Base-by-base conservation (phyloP, 2,329 filamentous ascomycete genomes). In the Arthrinium phaeospermum region DNA sequence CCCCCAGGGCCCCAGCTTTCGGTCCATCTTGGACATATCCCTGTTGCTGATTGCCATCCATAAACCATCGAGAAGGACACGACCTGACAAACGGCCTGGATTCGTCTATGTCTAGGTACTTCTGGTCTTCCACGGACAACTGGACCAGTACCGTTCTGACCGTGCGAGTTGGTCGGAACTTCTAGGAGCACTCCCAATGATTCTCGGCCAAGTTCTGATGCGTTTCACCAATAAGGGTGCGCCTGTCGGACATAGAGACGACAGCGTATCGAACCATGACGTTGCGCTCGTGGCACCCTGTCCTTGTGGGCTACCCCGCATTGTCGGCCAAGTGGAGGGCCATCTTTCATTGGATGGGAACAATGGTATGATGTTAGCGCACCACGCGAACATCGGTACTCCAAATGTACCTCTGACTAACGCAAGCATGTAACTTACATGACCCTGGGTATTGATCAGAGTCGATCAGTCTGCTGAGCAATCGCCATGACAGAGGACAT, bases 321-420 rank as follows among this genome's bases (percentile, higher is more conserved):
- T 64, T 64, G 57, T 64, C 57, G 57, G 57, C 57, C 57, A 64
- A 41, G 57, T 64, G 57, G 57, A 64, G 30, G 57, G 57, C n/a
- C 19, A 10, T 4, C 34, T n/a, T 64, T 41, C 22, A 64, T 64
- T 64, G 57, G 57, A 64, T 41, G 30, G 57, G 57, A 64, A 64
- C 34, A 64, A 64, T 64, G 57, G 57, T 34, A 64, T 64, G 57
- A 64, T 64, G 57, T 34, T 14, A 64, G 57, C 7, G 34, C 34
- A n/a, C 34, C 57, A 64, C 34, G 34, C 57, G 57, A 64, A 22
- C 57, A n/a, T 64, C 57, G 57, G 57, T 64, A 64, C 57, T 30
- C 57, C 57, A 41, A 41, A 64, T 41, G 57, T 64, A 64, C 22
- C 57, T n/a, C 57, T 64, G 57, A 41, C 57, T 64, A 64, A 61